Percentiles rank a stretch among this genome's conserved stretches.
phyloP scores from a whole-genome alignment of 768 basidiomycete species.

The Termitomyces sp. region DNA sequence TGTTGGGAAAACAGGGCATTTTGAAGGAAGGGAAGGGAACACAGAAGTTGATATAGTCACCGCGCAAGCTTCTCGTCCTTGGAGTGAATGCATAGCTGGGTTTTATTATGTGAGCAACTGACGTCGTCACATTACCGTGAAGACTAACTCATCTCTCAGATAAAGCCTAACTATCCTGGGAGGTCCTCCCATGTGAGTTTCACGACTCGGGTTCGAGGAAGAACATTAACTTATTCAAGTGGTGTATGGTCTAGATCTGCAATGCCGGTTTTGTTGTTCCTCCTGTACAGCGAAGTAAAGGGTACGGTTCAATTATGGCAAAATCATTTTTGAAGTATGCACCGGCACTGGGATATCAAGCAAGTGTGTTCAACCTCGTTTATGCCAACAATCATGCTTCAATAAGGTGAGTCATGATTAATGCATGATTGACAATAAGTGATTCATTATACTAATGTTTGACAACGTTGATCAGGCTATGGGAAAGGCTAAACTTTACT shows the following conservation, averaged over 20 bases:
- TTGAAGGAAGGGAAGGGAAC: constrained; percentile 18
- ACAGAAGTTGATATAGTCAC: constrained; percentile 29
- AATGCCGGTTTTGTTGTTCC: constrained; percentile 88
- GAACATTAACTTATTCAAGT: neutral
- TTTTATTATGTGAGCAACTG: constrained; percentile 63
- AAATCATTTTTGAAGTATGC: constrained; percentile 78
- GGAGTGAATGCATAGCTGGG: constrained; percentile 70
- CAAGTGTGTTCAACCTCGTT: constrained; percentile 88
- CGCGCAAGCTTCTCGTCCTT: constrained; percentile 44
- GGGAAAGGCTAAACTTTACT: constrained; percentile 79
- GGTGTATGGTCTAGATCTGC: constrained; percentile 50
- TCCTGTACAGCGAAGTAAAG: constrained; percentile 49
- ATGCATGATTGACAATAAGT: neutral
- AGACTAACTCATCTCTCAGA: constrained; percentile 23
- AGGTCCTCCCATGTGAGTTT: constrained; percentile 80
- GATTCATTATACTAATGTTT: neutral
- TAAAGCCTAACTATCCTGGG: constrained; percentile 89
- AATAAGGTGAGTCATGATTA: constrained; percentile 39
- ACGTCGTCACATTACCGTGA: neutral
- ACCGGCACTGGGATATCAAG: constrained; percentile 69
- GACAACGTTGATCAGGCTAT: constrained; percentile 38
- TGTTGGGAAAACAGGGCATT: constrained; percentile 16
- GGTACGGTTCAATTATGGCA: constrained; percentile 69
- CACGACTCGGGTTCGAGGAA: neutral
- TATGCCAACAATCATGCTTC: constrained; percentile 81